These are phyloP conservation scores for Lactarius hatsudake DNA, from an alignment of 768 basidiomycete genomes.

Conservation along the genomic window DNA sequence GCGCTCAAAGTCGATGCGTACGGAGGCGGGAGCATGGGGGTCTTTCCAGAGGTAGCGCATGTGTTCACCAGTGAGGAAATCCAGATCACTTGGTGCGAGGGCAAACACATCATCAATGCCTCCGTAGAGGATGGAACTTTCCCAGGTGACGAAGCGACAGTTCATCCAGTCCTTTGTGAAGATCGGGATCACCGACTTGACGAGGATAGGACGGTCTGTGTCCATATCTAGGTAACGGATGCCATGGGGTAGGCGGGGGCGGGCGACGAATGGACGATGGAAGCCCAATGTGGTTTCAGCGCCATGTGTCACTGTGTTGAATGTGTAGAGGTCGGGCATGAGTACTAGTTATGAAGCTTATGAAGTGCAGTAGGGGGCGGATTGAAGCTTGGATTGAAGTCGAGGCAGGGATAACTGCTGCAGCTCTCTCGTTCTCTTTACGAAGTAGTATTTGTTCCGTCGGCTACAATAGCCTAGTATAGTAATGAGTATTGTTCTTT, in stretches of 20 bases:
- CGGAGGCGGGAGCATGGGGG: neutral
- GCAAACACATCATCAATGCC: neutral
- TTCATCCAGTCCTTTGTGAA: neutral
- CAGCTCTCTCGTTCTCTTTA: too few relatives aligned
- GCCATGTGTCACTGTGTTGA: neutral
- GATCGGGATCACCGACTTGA: neutral
- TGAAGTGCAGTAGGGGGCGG: too few relatives aligned
- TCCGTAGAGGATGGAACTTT: neutral
- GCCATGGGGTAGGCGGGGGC: neutral
- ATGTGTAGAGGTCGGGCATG: neutral
- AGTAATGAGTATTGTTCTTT: too few relatives aligned
- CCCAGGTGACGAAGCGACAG: neutral
- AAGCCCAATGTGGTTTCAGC: neutral
- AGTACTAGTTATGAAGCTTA: too few relatives aligned
- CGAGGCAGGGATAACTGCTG: neutral
- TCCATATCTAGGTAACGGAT: neutral
- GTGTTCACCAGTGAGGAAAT: conserved; percentile 1
- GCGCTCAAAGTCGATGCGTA: neutral
- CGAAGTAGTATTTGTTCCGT: too few relatives aligned
- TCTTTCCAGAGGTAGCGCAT: neutral
- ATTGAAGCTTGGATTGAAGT: too few relatives aligned
- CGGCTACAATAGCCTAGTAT: too few relatives aligned
- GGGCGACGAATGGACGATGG: neutral
- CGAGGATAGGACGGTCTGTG: neutral
- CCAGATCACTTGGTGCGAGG: neutral